Conservation (phyloP, 257 asterid species). For the Solanum habrochaites region DNA sequence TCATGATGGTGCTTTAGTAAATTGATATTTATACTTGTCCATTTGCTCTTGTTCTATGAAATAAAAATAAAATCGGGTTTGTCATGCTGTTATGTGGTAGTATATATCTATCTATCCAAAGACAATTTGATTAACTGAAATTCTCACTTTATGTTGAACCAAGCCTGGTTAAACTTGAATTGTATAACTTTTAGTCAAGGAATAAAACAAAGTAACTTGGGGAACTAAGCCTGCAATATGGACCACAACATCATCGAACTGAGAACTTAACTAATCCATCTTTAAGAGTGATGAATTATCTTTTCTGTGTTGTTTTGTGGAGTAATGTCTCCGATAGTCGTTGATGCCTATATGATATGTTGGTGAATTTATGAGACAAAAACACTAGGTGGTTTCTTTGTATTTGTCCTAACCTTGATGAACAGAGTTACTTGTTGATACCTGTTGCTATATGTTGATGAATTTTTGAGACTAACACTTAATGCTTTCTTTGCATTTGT, state of each 20-base stretch:
- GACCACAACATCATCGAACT: neutral
- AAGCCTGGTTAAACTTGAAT: neutral
- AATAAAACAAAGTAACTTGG: neutral
- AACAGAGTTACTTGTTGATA: neutral
- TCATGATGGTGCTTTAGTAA: neutral
- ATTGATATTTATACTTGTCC: neutral
- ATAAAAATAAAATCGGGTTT: neutral
- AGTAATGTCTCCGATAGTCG: neutral
- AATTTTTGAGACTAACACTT: neutral
- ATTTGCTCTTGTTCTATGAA: no score
- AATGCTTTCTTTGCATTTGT: neutral
- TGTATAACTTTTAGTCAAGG: neutral
- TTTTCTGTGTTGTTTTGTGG: neutral
- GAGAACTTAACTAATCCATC: neutral
- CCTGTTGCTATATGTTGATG: neutral
- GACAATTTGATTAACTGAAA: neutral
- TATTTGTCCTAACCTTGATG: neutral
- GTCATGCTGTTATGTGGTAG: neutral
- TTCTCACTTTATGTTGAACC: neutral
- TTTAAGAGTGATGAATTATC: neutral
- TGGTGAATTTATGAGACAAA: neutral
- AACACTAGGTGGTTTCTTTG: neutral
- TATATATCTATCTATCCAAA: neutral
- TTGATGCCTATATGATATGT: neutral
- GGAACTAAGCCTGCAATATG: neutral